These are phyloP conservation scores for Colletotrichum salicis DNA, from an alignment of 2,329 filamentous ascomycete species.

Conservation along the genomic window DNA sequence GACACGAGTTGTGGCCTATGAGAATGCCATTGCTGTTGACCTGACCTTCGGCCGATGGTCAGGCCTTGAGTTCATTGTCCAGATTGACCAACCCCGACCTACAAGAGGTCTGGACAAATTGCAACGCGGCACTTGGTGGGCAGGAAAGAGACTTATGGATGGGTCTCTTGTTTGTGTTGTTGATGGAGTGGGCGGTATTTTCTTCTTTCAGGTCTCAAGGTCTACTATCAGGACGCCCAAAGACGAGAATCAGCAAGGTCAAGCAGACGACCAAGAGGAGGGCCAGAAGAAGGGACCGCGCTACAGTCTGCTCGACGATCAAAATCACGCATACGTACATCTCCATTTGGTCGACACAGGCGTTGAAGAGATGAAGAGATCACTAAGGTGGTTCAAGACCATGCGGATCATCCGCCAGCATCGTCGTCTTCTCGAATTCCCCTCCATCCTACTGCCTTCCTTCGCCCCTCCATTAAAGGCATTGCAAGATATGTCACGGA, in stretches of 20 bases:
- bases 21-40: conserved; percentile 37
- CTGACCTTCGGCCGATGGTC: conserved; percentile 48
- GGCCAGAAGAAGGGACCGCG: not conserved
- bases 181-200: conserved; percentile 47
- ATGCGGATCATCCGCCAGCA: conserved; percentile 21
- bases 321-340: conserved; percentile 43
- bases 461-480: conserved; percentile 67
- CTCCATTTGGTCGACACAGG: conserved; percentile 44
- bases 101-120: conserved; percentile 37
- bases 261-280: not conserved
- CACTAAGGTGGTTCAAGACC: conserved; percentile 45
- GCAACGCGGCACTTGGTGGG: conserved; percentile 61
- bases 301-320: conserved; percentile 46
- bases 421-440: conserved; percentile 67
- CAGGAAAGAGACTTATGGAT: conserved; percentile 58
- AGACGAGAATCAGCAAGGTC: conserved; percentile 22
- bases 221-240: conserved; percentile 38
- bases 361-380: conserved; percentile 37
- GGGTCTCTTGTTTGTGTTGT: conserved; percentile 63
- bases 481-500: conserved; percentile 62
- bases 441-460: conserved; percentile 66
- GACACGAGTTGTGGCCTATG: conserved; percentile 16
- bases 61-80: conserved; percentile 57
- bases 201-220: conserved; percentile 55
- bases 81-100: conserved; percentile 56